Evolutionary conservation across 805 yeast genomes (phyloP).

Genomic region (Sugiyamaella marilandica): DNA sequence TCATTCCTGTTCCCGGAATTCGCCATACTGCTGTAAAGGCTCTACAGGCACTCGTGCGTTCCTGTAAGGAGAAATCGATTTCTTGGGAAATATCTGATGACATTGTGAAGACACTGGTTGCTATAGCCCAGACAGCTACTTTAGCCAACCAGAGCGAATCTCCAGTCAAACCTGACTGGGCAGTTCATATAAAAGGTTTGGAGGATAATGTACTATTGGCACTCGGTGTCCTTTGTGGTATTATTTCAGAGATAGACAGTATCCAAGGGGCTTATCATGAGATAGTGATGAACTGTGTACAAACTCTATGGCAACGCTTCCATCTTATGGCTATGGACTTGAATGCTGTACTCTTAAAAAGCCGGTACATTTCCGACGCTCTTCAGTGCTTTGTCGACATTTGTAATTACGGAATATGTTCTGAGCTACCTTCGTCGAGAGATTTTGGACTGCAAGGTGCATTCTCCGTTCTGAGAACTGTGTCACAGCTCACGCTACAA

Average conservation of each 20-base stretch:
- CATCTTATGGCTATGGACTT: no score
- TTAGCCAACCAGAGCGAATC: no score
- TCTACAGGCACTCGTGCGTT: background rate
- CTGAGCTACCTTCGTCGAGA: background rate
- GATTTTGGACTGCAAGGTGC: background rate
- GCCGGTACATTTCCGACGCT: no score
- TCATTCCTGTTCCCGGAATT: background rate
- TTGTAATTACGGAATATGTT: background rate
- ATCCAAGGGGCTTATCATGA: no score
- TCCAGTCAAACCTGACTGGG: background rate
- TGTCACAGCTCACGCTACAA: background rate
- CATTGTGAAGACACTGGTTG: background rate
- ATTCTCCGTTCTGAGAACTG: background rate
- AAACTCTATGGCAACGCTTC: no score
- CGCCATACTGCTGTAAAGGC: background rate
- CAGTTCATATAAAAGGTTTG: background rate
- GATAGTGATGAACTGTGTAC: no score
- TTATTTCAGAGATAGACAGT: no score
- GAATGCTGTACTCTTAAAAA: no score
- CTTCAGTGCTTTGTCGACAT: background rate
- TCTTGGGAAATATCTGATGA: background rate
- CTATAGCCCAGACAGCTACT: background rate
- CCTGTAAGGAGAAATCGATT: background rate
- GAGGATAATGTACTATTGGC: background rate
- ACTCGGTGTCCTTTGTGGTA: background rate